These are phyloP conservation scores for Allomyces javanicus DNA, from an alignment of 192 early-diverging fungal genomes.

Conservation along the genomic window DNA sequence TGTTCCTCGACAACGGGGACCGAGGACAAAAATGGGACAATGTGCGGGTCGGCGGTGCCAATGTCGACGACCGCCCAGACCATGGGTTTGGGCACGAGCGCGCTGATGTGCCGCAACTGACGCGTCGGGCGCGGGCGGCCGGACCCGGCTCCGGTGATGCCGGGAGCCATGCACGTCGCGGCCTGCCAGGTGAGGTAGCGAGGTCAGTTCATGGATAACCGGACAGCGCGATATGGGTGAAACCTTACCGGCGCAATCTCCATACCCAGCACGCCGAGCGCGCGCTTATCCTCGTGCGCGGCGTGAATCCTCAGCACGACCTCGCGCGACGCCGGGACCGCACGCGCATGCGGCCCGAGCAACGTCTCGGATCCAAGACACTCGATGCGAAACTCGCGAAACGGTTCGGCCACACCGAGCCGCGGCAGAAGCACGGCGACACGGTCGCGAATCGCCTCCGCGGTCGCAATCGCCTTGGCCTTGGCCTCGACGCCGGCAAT, in stretches of 20 bases:
- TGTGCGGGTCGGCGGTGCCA: no score
- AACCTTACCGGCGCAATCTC: slow-evolving; percentile 24
- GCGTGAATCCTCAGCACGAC: slow-evolving; percentile 23
- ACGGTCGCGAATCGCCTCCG: neutral
- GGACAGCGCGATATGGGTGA: neutral
- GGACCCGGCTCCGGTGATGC: slow-evolving; percentile 30
- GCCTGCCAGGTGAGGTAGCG: slow-evolving; percentile 6
- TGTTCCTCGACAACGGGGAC: no score
- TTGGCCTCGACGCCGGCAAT: slow-evolving; percentile 39
- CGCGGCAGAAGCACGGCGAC: neutral
- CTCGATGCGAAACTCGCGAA: neutral
- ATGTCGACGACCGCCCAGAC: no score
- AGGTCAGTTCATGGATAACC: neutral
- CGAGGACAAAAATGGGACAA: no score
- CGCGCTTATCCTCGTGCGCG: slow-evolving; percentile 19
- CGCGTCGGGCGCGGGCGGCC: slow-evolving; percentile 34
- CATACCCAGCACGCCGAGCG: slow-evolving; percentile 21
- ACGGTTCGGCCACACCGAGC: no score
- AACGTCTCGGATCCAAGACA: neutral
- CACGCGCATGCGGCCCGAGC: slow-evolving; percentile 13
- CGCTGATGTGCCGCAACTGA: slow-evolving; percentile 39
- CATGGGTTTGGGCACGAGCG: slow-evolving; percentile 25
- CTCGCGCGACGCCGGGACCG: slow-evolving; percentile 15
- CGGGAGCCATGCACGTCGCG: slow-evolving; percentile 35
- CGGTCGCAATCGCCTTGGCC: slow-evolving; percentile 18